These are phyloP conservation scores for Pichia scutulata DNA, from an alignment of 805 yeast species.

Conservation along the genomic window DNA sequence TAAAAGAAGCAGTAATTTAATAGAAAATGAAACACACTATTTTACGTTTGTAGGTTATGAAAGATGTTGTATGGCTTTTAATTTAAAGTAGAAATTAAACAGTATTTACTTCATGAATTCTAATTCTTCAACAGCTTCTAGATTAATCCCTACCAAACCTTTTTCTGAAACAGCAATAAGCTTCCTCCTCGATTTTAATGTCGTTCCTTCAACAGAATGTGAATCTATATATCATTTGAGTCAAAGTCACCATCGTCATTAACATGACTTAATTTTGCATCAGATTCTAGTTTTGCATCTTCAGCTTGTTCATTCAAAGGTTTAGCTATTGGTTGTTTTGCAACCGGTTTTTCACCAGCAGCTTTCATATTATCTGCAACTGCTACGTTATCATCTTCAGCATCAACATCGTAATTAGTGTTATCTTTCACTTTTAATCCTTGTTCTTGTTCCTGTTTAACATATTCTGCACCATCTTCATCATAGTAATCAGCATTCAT, in stretches of 20 bases:
- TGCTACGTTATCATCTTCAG: slow-evolving; percentile 1
- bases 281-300: slow-evolving; percentile 10
- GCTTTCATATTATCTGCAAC: slow-evolving; percentile 5
- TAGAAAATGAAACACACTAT: neutral
- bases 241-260: neutral
- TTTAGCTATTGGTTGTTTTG: slow-evolving; percentile 21
- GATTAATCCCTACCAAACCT: too few relatives aligned
- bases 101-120: neutral
- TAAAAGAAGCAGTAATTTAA: too few relatives aligned
- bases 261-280: neutral
- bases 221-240: too few relatives aligned
- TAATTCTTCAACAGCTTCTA: neutral
- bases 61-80: too few relatives aligned
- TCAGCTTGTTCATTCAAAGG: slow-evolving; percentile 23
- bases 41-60: too few relatives aligned
- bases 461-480: neutral
- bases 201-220: too few relatives aligned
- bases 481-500: neutral
- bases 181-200: too few relatives aligned
- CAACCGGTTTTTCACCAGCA: neutral
- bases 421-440: neutral
- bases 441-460: neutral
- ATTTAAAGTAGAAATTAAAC: too few relatives aligned
- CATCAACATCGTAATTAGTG: neutral
- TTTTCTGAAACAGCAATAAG: too few relatives aligned